Percentiles rank a stretch among this genome's conserved stretches.
These are phyloP conservation scores for Escallonia rubra DNA, from an alignment of 129 eudicot genomes.

Conservation along the genomic window DNA sequence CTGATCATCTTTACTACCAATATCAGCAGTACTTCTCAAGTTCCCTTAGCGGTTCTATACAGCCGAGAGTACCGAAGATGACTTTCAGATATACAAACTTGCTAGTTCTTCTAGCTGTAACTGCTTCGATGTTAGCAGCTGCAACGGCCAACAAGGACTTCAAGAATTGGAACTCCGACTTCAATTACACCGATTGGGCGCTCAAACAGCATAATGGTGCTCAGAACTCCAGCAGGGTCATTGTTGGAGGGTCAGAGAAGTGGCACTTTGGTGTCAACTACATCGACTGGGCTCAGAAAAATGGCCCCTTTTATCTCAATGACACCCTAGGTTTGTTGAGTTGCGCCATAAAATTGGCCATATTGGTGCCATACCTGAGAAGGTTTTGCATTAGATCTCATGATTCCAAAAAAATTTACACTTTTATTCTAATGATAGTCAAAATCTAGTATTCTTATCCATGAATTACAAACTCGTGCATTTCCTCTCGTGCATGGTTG, in stretches of 20 bases:
- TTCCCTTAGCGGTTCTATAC: neutral
- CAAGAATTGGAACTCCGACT: neutral
- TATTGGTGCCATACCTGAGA: too few relatives aligned
- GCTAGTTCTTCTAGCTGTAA: neutral
- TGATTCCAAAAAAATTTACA: too few relatives aligned
- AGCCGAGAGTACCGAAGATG: neutral
- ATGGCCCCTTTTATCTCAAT: slow-evolving; percentile 42
- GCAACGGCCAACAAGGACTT: slow-evolving; percentile 17
- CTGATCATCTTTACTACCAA: neutral
- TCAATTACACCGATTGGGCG: slow-evolving; percentile 18
- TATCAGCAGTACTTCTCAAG: neutral
- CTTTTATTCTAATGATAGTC: neutral
- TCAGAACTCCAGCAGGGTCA: slow-evolving; percentile 14
- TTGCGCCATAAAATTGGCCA: too few relatives aligned
- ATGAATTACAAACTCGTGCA: too few relatives aligned
- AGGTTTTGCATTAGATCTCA: too few relatives aligned
- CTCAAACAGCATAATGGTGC: slow-evolving; percentile 9
- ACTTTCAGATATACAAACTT: neutral
- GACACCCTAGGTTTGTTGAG: slow-evolving; percentile 42
- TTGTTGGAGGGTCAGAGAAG: slow-evolving; percentile 38
- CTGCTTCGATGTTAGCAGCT: slow-evolving; percentile 1
- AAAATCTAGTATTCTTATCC: too few relatives aligned
- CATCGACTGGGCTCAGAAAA: slow-evolving; percentile 42
- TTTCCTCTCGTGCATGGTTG: too few relatives aligned
- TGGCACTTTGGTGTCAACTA: slow-evolving; percentile 59